Base-by-base conservation (phyloP, 768 basidiomycete genomes). In the Lepiota subincarnata region DNA sequence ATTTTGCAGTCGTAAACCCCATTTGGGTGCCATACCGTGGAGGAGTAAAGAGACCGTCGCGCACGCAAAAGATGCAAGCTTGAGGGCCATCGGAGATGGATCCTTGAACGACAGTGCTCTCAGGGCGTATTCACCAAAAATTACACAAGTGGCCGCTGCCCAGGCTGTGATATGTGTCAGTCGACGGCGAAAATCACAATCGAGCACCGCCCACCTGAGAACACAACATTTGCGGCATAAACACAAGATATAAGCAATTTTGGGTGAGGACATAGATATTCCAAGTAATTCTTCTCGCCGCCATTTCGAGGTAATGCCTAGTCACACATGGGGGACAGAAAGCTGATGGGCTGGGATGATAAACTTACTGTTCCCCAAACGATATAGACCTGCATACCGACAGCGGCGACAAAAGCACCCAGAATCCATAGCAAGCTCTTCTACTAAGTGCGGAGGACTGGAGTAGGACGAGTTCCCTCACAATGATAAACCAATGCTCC, bases 271-370 rank as follows among this genome's bases (percentile, higher is more conserved):
- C 72, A 84, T 24, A 83, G 64, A 57, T 72, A 83, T 57, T 83
- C 81, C 48, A 85, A 67, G 58, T 85, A 86, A 37, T 77, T 82
- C 61, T 84, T 84, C 66, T 86, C 83, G 8, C 78, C 84, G 1
- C 83, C 83, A 38, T 70, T 82, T 11, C 70, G 66, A 0, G 84
- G 83, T 1, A 84, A 66, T 12, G 73, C 81, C 80, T 70, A 35
- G 18, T 19, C 14, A 3, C 1, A 14, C 16, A 2, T 53, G 6
- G 45, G 34, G 13, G n/a, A 47, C 28, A 34, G 31, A 47, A 47
- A 16, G 16, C 45, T 34, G 12, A 47, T 19, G 11, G 24, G 38
- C 13, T 6, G 4, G n/a, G 1, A 7, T 14, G 20, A 20, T 7
- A 14, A 6, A 60, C 70, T 16, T 50, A 70, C 71, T 7, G 66